These are phyloP conservation scores for Thraustochytrium sp. DNA, from an alignment of 352 stramenopile species.

Conservation along the genomic window DNA sequence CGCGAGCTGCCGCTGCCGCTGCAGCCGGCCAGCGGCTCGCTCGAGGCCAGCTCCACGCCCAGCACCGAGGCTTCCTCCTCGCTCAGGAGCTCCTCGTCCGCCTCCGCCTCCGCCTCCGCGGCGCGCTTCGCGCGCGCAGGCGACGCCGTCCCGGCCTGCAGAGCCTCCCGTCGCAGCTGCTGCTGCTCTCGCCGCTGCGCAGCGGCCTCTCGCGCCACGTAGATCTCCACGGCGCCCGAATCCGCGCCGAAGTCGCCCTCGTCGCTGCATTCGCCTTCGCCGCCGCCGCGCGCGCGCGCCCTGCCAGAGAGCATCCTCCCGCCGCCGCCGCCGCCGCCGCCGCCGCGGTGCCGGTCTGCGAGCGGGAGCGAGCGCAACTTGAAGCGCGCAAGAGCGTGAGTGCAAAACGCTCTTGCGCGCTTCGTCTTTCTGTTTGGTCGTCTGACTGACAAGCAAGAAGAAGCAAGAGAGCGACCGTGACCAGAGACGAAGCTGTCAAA, in stretches of 20 bases:
- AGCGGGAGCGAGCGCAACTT: neutral
- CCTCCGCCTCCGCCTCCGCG: too few relatives aligned
- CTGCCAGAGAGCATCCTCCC: neutral
- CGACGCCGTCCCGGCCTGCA: neutral
- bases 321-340: too few relatives aligned
- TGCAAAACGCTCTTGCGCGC: neutral
- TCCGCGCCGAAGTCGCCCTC: neutral
- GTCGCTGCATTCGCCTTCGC: neutral
- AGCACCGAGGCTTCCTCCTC: neutral
- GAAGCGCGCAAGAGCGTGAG: neutral
- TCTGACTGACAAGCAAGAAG: too few relatives aligned
- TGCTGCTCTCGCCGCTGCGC: neutral
- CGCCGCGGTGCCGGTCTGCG: too few relatives aligned
- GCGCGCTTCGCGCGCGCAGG: neutral
- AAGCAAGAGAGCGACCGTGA: neutral
- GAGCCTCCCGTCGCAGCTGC: neutral
- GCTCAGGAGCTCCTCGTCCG: too few relatives aligned
- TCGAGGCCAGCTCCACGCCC: neutral
- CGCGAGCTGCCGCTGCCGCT: neutral
- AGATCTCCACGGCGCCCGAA: neutral
- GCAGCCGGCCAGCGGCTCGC: neutral
- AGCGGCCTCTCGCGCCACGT: too few relatives aligned
- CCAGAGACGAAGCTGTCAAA: neutral
- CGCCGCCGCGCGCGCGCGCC: too few relatives aligned
- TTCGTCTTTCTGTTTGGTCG: neutral